Conservation (phyloP, 2,329 filamentous ascomycete genomes). For the Arachnopeziza araneosa region DNA sequence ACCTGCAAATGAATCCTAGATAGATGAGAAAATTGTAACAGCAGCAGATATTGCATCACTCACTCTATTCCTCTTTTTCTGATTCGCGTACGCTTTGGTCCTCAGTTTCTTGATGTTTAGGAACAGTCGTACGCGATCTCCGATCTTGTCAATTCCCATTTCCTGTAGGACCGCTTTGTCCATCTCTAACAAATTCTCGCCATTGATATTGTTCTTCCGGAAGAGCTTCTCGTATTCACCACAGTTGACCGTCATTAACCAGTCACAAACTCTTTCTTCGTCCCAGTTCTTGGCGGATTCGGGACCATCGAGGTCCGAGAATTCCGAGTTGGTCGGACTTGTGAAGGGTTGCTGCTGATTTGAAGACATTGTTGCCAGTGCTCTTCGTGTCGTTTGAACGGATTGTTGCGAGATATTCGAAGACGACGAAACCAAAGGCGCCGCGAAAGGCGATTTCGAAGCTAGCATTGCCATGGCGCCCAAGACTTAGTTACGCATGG, state of each 20-base stretch:
- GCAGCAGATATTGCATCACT: conserved; percentile 26
- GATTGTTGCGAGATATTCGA: conserved; percentile 42
- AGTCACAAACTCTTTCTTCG: conserved; percentile 86
- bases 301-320: conserved; percentile 74
- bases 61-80: conserved; percentile 82
- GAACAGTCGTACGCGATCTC: conserved; percentile 88
- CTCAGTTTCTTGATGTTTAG: conserved; percentile 78
- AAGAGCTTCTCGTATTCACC: conserved; percentile 90
- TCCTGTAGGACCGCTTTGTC: conserved; percentile 95
- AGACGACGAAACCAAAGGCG: conserved; percentile 44
- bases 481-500: conserved; percentile 12
- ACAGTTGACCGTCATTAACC: conserved; percentile 86
- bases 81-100: conserved; percentile 69
- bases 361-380: conserved; percentile 42
- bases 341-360: conserved; percentile 47
- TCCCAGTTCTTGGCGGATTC: conserved; percentile 82
- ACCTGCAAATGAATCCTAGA: conserved; percentile 75
- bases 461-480: conserved; percentile 69
- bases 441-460: conserved; percentile 65
- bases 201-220: conserved; percentile 90
- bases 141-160: conserved; percentile 97
- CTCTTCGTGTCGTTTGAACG: conserved; percentile 47
- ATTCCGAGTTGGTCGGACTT: conserved; percentile 88
- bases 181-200: conserved; percentile 93
- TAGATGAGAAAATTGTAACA: conserved; percentile 15